Base-by-base conservation (phyloP, 2,329 filamentous ascomycete species). In the Dothideomycetidae sp. region DNA sequence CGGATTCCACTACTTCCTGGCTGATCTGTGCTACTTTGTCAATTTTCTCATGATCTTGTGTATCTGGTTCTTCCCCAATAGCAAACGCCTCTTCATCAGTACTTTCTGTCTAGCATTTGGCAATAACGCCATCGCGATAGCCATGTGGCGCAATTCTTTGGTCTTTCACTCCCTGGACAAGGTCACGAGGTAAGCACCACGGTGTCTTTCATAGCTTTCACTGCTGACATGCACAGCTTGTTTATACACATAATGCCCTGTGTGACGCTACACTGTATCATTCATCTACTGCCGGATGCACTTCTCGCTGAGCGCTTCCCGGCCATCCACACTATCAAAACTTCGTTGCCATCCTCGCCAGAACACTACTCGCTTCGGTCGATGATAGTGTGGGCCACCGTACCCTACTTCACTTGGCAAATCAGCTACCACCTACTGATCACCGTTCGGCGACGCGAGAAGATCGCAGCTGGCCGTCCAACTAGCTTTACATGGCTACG, bases 231-330 rank as follows among this genome's bases (percentile, higher is more conserved):
- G 14, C 5, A 5, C 43, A 79, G 75, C 56, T 70, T 98, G n/a
- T 98, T 98, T 63, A 94, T 98, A 49, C 90, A 98, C 59, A 93
- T 98, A 52, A 98, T 98, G 88, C 90, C 90, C 1, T 93, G 86
- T 47, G 88, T 81, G 4, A 83, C 86, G 1, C 70, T 98, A 10
- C 90, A 98, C 59, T 92, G 84, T 53, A 69, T 98, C 10, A 81
- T 93, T 11, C 90, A 98, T 55, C 67, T 96, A 13, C 67, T 85
- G 10, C 61, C 79, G 0, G 59, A 71, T 1, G 73, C 75, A 14
- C 56, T 71, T 29, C 80, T 92, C 52, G 64, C 68, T 45, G 59
- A 65, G 16, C 73, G 77, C 13, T 96, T 93, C 54, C 86, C 88
- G 1, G 88, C 86, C 10, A 73, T 93, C 46, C 85, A 81, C 63